Evolutionary conservation across 495 filamentous ascomycete species (phyloP).

Genomic region (Achaetomiella virescens): DNA sequence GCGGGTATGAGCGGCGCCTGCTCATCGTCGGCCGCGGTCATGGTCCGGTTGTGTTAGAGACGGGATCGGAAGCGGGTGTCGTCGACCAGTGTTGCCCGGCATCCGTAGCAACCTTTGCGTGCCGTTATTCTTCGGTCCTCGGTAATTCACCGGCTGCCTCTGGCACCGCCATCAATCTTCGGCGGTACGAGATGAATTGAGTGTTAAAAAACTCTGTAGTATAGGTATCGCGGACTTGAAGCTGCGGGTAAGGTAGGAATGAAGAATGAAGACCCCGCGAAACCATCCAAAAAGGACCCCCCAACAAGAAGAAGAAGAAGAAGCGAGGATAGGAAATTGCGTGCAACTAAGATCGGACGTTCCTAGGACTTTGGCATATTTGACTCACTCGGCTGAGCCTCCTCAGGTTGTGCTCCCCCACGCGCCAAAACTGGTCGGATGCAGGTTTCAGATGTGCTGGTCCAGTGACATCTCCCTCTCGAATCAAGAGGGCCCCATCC

Average conservation of each 20-base stretch:
- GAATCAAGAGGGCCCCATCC: too few species aligned
- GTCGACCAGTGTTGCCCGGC: neutral
- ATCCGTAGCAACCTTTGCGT: neutral
- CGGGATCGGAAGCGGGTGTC: neutral
- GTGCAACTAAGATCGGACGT: neutral
- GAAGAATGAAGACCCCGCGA: neutral
- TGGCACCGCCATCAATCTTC: neutral
- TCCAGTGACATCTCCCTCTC: neutral
- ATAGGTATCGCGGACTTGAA: neutral
- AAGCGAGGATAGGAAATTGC: neutral
- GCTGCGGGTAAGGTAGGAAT: neutral
- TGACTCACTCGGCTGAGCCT: slow-evolving; percentile 8
- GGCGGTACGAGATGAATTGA: neutral
- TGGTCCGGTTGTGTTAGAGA: neutral
- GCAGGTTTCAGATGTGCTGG: slow-evolving; percentile 6
- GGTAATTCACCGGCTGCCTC: neutral
- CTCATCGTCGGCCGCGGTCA: slow-evolving; percentile 4
- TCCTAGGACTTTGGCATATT: neutral
- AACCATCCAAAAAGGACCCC: neutral
- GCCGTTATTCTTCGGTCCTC: neutral
- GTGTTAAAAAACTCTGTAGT: too few species aligned
- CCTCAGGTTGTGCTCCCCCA: slow-evolving; percentile 1
- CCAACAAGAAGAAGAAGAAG: neutral
- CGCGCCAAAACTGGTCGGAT: neutral
- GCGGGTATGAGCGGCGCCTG: slow-evolving; percentile 7